Percentiles rank a stretch among this genome's conserved stretches.
phyloP scores from a whole-genome alignment of 2,329 filamentous ascomycete genomes.

The Domatiomyces globalis region DNA sequence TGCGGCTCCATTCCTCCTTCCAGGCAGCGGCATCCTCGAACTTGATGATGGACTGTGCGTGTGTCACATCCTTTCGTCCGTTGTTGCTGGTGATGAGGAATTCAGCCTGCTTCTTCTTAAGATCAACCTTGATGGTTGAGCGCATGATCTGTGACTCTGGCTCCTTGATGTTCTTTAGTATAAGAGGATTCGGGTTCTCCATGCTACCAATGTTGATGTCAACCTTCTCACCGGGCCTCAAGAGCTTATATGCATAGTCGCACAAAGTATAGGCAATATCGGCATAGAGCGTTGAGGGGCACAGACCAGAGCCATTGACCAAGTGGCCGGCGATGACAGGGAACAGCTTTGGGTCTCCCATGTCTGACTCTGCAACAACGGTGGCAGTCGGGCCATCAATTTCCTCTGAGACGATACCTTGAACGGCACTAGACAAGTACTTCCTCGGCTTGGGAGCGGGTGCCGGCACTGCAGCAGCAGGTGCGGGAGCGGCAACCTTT shows the following conservation, averaged over 20 bases:
- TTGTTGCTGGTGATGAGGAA: conserved; percentile 16
- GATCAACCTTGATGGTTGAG: conserved; percentile 16
- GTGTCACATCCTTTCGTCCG: conserved; percentile 18
- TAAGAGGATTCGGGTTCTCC: conserved; percentile 18
- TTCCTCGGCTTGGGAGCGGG: conserved; percentile 36
- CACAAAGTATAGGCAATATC: conserved; percentile 53
- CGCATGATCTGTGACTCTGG: conserved; percentile 16
- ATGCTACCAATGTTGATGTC: conserved; percentile 19
- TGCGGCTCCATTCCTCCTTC: conserved; percentile 21
- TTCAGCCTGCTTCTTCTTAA: conserved; percentile 17
- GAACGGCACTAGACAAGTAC: conserved; percentile 51
- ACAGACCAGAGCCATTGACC: conserved; percentile 53
- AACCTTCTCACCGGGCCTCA: conserved; percentile 17
- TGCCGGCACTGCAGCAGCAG: conserved; percentile 26
- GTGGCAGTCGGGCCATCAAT: conserved; percentile 45
- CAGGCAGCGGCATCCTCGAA: conserved; percentile 20
- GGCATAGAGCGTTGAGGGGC: conserved; percentile 48
- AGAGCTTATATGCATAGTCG: conserved; percentile 36
- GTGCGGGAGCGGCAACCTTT: conserved; percentile 25
- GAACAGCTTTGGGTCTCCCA: conserved; percentile 49
- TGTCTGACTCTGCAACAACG: conserved; percentile 51
- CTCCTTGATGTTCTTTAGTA: conserved; percentile 18
- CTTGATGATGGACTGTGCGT: conserved; percentile 21
- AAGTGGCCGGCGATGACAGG: conserved; percentile 50
- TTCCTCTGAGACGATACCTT: conserved; percentile 49